These are phyloP conservation scores for Neurospora tetraspora DNA, from an alignment of 495 filamentous ascomycete genomes.

Conservation along the genomic window DNA sequence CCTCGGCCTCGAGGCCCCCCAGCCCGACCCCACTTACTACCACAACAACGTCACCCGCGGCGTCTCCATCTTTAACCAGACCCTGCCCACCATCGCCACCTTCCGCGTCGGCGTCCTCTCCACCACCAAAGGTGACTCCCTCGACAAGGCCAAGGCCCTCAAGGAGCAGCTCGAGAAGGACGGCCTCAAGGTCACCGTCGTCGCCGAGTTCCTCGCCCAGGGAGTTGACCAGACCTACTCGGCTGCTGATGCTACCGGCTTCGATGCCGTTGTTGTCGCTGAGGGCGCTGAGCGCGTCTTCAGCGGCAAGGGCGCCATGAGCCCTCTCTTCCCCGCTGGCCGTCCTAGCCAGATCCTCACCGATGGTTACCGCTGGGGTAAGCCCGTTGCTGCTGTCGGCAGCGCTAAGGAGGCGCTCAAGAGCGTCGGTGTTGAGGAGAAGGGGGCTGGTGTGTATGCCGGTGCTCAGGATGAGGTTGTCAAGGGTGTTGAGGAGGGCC, in stretches of 20 bases:
- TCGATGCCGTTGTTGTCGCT: constrained; percentile 58
- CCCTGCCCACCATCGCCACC: constrained; percentile 49
- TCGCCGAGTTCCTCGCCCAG: constrained; percentile 48
- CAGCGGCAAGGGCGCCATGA: constrained; percentile 16
- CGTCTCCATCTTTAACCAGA: constrained; percentile 49
- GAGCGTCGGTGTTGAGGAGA: constrained; percentile 22
- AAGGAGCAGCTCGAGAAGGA: constrained; percentile 31
- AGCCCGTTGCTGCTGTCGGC: constrained; percentile 58
- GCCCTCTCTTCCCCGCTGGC: constrained; percentile 52
- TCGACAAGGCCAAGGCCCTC: constrained; percentile 41
- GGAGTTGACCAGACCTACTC: constrained; percentile 63
- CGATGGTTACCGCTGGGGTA: constrained; percentile 62
- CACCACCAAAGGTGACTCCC: constrained; percentile 22
- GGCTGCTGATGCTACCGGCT: constrained; percentile 56
- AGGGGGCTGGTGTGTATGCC: constrained; percentile 44
- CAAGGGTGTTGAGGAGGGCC: constrained; percentile 39
- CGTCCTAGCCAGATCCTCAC: constrained; percentile 54
- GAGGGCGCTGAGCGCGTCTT: constrained; percentile 50
- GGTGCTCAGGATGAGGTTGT: constrained; percentile 16
- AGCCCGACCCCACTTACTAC: constrained; percentile 55
- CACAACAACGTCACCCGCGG: constrained; percentile 57
- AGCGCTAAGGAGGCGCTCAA: constrained; percentile 27
- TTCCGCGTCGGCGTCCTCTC: constrained; percentile 61
- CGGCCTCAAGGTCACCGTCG: constrained; percentile 48
- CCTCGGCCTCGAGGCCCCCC: constrained; percentile 47